Evolutionary conservation across 495 filamentous ascomycete genomes (phyloP), one percentile per base, ranked within the genome.

Genomic region (Xylaria scruposa): DNA sequence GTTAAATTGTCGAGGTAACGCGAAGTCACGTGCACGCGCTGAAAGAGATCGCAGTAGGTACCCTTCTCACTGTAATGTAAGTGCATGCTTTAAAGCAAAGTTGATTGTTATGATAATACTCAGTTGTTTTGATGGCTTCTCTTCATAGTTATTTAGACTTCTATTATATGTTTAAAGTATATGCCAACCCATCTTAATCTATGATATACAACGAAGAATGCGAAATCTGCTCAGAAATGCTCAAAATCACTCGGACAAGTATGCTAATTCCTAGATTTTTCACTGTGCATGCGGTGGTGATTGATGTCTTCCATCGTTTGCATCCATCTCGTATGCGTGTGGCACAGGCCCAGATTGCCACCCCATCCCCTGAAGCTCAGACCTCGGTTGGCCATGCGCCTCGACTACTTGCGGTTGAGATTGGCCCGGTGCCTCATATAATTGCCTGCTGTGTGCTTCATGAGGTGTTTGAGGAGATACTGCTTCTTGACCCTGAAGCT

Each of bases 331-430:
- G 70, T 85, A 78, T 0, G 73, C 73, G 38, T 56, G 70, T 47
- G 76, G 72, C 56, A 82, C 74, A 17, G 82, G 83, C 12, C 83
- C 80, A 10, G 82, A 76, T 60, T 84, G 83, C 83, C 82, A 84
- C 7, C 73, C 73, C 73, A 75, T 72, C 24, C 74, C 77, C 46
- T 74, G 74, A 21, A 76, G 74, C 59, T 75, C 77, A 36, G 73
- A 70, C 31, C 67, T 70, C 21, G 77, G 74, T 65, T 78, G 76
- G 0, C 72, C 73, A n/a, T 76, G 73, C 53, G 75, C 76, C 49
- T 75, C 77, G 17, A 71, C 49, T 42, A 70, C 70, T n/a, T 65
- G 66, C 40, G 73, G 69, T 31, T 67, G 67, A n/a, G 42, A 26
- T 31, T 76, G 69, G 17, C 72, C 64, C 10, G 69, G 73, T 49